Percentiles rank a stretch among this genome's conserved stretches.
phyloP scores from a whole-genome alignment of 2,329 filamentous ascomycete genomes.

The Sclerotinia glacialis region DNA sequence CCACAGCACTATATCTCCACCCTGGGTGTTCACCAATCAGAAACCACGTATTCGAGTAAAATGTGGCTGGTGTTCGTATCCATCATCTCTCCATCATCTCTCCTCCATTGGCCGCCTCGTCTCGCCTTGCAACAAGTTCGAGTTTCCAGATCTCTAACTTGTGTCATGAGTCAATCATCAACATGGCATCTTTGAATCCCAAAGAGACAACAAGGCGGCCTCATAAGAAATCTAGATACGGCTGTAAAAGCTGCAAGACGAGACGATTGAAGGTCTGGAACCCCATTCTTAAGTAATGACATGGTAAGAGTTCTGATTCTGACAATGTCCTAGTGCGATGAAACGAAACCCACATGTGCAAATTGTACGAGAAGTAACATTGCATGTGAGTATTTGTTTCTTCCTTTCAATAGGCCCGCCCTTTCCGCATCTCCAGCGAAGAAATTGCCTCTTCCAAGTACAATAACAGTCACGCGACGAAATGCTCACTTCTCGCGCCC shows the following conservation, averaged over 20 bases:
- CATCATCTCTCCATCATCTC: background rate
- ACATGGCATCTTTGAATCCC: background rate
- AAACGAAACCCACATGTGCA: slow-evolving; percentile 8
- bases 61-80: background rate
- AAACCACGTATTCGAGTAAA: background rate
- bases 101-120: background rate
- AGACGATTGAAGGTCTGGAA: slow-evolving; percentile 2
- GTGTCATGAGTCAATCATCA: background rate
- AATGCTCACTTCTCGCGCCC: background rate
- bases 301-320: background rate
- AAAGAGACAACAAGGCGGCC: slow-evolving; percentile 1
- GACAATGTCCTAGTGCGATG: slow-evolving; percentile 6
- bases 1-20: background rate
- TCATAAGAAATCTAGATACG: slow-evolving; percentile 18
- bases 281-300: background rate
- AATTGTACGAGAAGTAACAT: background rate
- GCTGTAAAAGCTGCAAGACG: slow-evolving; percentile 18
- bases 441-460: background rate
- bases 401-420: background rate
- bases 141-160: background rate
- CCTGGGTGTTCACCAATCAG: background rate
- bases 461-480: background rate
- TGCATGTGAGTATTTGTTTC: slow-evolving; percentile 3
- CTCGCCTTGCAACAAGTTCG: background rate
- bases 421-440: background rate